Percentiles rank a stretch among this genome's conserved stretches.
Conservation (phyloP, 2,329 filamentous ascomycete species). For the Phyllosticta capitalensis region DNA sequence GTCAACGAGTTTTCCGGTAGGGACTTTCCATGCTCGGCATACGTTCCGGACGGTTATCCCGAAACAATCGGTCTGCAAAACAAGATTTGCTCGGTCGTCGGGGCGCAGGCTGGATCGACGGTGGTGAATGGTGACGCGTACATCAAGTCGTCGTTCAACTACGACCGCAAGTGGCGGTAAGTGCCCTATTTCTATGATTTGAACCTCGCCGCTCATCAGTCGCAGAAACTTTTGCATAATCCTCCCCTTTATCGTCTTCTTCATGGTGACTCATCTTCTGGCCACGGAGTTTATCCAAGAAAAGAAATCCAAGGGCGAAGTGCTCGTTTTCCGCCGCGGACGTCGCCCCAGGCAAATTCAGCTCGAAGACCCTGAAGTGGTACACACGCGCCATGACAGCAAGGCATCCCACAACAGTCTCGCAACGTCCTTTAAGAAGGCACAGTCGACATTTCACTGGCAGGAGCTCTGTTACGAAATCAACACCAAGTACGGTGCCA, state of each 20-base stretch:
- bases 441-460: conserved; percentile 80
- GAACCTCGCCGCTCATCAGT: not conserved
- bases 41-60: conserved; percentile 32
- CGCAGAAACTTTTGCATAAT: conserved; percentile 35
- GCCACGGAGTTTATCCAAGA: conserved; percentile 39
- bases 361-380: conserved; percentile 32
- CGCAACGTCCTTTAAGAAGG: conserved; percentile 45
- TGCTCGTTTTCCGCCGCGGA: conserved; percentile 40
- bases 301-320: conserved; percentile 44
- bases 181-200: conserved; percentile 2
- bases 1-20: conserved; percentile 65
- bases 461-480: conserved; percentile 69
- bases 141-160: conserved; percentile 25
- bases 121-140: conserved; percentile 32
- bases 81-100: conserved; percentile 33
- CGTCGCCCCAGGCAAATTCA: conserved; percentile 28
- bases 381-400: conserved; percentile 19
- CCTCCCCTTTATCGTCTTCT: conserved; percentile 34
- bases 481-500: conserved; percentile 67
- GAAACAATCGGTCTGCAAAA: conserved; percentile 20
- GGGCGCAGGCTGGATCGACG: conserved; percentile 29
- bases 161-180: conserved; percentile 32
- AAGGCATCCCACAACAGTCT: conserved; percentile 2
- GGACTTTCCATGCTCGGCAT: conserved; percentile 43
- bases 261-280: conserved; percentile 34